A percentile compares a stretch with the other conserved stretches of the same genome.
Conservation (phyloP, 805 yeast genomes). For the Brettanomyces naardenensis region DNA sequence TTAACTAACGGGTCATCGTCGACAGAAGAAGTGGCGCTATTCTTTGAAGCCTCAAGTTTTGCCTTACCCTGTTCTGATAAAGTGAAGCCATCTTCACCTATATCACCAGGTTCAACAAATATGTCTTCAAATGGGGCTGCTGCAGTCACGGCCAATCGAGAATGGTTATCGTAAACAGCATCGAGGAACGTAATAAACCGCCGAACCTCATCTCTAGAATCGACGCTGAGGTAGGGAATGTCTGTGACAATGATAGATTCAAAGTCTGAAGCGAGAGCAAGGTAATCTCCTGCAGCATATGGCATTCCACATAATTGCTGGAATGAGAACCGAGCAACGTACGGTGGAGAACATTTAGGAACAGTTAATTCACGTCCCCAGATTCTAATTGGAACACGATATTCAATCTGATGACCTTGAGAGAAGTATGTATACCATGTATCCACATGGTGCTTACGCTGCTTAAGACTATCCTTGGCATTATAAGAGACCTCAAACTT, state of each 20-base stretch:
- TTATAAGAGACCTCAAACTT: constrained; percentile 49
- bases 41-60: constrained; percentile 4
- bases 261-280: constrained; percentile 70
- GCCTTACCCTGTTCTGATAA: constrained; percentile 21
- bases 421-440: constrained; percentile 78
- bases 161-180: constrained; percentile 90
- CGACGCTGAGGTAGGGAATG: constrained; percentile 75
- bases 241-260: constrained; percentile 83
- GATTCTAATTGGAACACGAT: constrained; percentile 39
- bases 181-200: constrained; percentile 92
- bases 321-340: constrained; percentile 87
- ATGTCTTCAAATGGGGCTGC: constrained; percentile 79
- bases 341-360: constrained; percentile 67
- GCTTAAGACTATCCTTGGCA: constrained; percentile 40
- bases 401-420: constrained; percentile 41
- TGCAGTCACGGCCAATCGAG: constrained; percentile 81
- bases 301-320: constrained; percentile 81
- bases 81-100: constrained; percentile 39
- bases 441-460: constrained; percentile 54
- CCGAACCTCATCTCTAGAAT: constrained; percentile 76
- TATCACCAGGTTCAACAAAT: constrained; percentile 74
- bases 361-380: constrained; percentile 86
- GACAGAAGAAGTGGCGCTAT: constrained; percentile 1
- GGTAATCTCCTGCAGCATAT: constrained; percentile 89
- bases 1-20: constrained; percentile 52